Evolutionary conservation across 192 early-diverging fungal genomes (phyloP).

Genomic region (Spizellomyces sp.): DNA sequence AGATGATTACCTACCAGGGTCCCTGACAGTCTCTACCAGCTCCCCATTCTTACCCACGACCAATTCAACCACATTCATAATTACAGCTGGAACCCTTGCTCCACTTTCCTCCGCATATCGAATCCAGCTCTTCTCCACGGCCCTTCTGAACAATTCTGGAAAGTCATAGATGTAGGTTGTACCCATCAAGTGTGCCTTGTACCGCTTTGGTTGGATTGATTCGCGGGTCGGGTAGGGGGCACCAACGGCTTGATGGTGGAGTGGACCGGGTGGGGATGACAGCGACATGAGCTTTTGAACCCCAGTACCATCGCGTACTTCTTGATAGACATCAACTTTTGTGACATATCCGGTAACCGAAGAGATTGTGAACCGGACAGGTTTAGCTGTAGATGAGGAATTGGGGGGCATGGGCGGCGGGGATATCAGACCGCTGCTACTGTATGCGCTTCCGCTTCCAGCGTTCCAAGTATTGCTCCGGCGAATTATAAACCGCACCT

Average conservation of each 20-base stretch:
- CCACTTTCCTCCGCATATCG: constrained; percentile 31
- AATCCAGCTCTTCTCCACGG: constrained; percentile 80
- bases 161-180: constrained; percentile 99
- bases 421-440: constrained; percentile 34
- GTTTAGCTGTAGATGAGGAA: constrained; percentile 29
- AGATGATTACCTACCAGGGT: constrained; percentile 59
- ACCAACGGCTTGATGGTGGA: constrained; percentile 79
- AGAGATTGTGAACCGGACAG: constrained; percentile 88
- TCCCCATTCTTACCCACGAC: constrained; percentile 80
- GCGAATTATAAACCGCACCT: constrained; percentile 84
- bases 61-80: constrained; percentile 83
- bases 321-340: constrained; percentile 91
- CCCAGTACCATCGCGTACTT: constrained; percentile 77
- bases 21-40: constrained; percentile 75
- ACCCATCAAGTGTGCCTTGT: constrained; percentile 97
- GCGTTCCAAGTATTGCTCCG: background rate
- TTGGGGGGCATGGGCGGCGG: constrained; percentile 17
- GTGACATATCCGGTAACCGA: constrained; percentile 92
- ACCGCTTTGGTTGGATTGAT: constrained; percentile 93
- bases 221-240: constrained; percentile 93
- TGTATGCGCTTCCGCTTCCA: background rate
- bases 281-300: constrained; percentile 87
- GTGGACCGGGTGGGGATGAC: constrained; percentile 68
- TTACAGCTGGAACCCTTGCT: constrained; percentile 51
- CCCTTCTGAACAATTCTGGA: constrained; percentile 93